Percentiles rank a stretch among this genome's conserved stretches.
Evolutionary conservation across 176 grass and related monocot genomes (phyloP).

Genomic region (Miscanthus lutarioriparius): DNA sequence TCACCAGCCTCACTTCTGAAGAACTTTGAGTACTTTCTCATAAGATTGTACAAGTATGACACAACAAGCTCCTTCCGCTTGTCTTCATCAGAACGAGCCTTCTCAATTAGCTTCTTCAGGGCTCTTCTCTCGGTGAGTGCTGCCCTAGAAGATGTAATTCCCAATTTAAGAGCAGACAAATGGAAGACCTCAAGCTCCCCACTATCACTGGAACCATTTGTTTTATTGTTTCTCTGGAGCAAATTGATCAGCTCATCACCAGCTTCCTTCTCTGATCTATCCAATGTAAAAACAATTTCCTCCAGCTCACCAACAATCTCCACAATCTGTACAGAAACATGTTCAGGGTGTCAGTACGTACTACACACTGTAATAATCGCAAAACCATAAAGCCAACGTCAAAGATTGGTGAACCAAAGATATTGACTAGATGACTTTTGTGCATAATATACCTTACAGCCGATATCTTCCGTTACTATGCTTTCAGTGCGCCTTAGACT

Average conservation of each 20-base stretch:
- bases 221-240: constrained; percentile 72
- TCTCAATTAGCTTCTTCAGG: constrained; percentile 92
- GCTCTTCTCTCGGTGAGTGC: constrained; percentile 91
- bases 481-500: constrained; percentile 78
- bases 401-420: neutral
- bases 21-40: constrained; percentile 93
- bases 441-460: constrained; percentile 63
- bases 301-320: constrained; percentile 78
- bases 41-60: constrained; percentile 79
- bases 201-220: constrained; percentile 54
- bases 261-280: constrained; percentile 88
- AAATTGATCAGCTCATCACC: constrained; percentile 91
- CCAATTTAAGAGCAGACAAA: constrained; percentile 73
- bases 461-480: constrained; percentile 88
- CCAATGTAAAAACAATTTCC: constrained; percentile 75
- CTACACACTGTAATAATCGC: neutral
- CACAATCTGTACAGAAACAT: constrained; percentile 54
- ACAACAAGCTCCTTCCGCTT: constrained; percentile 84
- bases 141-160: constrained; percentile 88
- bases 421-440: constrained; percentile 14
- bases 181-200: constrained; percentile 89
- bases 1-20: constrained; percentile 87
- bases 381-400: neutral
- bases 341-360: constrained; percentile 28
- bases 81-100: constrained; percentile 72